Conservation (phyloP, 2,329 filamentous ascomycete genomes). For the Colletotrichum neosansevieriae region DNA sequence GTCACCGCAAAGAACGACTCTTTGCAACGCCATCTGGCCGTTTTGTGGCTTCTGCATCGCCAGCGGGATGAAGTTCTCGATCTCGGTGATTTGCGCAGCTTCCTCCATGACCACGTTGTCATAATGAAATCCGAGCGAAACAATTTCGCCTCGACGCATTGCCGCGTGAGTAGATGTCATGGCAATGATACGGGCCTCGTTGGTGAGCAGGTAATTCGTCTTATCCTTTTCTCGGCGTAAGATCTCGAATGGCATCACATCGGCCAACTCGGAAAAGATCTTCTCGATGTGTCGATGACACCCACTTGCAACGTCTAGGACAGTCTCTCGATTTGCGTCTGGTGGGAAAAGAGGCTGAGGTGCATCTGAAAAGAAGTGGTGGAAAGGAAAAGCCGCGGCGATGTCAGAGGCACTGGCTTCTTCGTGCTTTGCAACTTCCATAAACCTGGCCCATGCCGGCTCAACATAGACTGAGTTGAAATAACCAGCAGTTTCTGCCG, state of each 20-base stretch:
- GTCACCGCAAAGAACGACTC: conserved; percentile 93
- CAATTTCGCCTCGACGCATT: conserved; percentile 92
- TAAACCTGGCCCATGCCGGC: conserved; percentile 90
- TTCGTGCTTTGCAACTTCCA: conserved; percentile 65
- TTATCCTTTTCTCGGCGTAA: conserved; percentile 89
- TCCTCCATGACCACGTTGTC: conserved; percentile 99
- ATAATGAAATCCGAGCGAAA: conserved; percentile 92
- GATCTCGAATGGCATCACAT: conserved; percentile 96
- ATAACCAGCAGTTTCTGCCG: conserved; percentile 96
- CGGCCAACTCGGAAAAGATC: conserved; percentile 91
- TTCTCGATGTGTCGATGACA: conserved; percentile 91
- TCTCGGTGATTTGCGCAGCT: conserved; percentile 96
- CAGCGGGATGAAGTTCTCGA: conserved; percentile 95
- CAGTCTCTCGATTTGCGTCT: conserved; percentile 72
- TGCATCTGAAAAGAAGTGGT: conserved; percentile 86
- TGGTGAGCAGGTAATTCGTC: conserved; percentile 93
- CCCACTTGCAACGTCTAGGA: conserved; percentile 82
- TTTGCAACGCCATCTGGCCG: conserved; percentile 81
- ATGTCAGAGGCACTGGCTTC: conserved; percentile 72
- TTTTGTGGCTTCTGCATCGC: conserved; percentile 87
- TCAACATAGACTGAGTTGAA: conserved; percentile 93
- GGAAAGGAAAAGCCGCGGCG: conserved; percentile 85
- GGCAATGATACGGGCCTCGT: conserved; percentile 95
- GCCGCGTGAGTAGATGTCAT: conserved; percentile 99
- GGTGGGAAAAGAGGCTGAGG: conserved; percentile 86